phyloP scores from a whole-genome alignment of 1,284 basidiomycete species.

The Somion occarium region DNA sequence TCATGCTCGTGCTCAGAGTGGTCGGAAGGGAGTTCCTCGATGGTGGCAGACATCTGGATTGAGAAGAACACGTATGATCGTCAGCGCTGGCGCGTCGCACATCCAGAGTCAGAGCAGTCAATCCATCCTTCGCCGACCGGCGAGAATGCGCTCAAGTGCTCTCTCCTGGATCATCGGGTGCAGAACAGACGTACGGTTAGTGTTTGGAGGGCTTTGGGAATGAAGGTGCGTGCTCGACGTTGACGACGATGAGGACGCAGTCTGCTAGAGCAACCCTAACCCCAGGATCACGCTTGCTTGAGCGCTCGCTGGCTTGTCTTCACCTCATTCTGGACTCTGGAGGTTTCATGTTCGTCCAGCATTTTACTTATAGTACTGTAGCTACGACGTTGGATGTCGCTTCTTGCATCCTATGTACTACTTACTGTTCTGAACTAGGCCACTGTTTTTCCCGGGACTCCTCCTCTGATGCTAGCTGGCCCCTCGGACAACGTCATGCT shows the following conservation, averaged over 20 bases:
- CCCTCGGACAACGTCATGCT: conserved; percentile 5
- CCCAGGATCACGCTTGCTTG: neutral
- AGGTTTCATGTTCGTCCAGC: too few species aligned
- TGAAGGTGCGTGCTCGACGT: conserved; percentile 30
- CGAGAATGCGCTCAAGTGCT: neutral
- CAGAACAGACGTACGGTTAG: conserved; percentile 11
- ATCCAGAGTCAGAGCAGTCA: conserved; percentile 28
- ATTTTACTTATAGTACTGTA: too few species aligned
- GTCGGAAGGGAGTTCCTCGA: conserved; percentile 79
- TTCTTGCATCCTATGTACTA: neutral
- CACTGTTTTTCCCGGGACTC: neutral
- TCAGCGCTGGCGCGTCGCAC: conserved; percentile 24
- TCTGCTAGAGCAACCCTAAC: conserved; percentile 16
- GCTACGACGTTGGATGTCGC: too few species aligned
- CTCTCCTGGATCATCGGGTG: neutral
- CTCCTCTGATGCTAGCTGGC: neutral
- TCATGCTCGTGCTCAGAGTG: conserved; percentile 65
- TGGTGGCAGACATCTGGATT: conserved; percentile 68
- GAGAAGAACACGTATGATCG: conserved; percentile 4
- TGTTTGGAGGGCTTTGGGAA: conserved; percentile 13
- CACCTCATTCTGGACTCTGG: too few species aligned
- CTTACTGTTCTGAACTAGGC: neutral
- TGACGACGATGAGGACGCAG: conserved; percentile 20
- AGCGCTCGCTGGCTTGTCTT: too few species aligned
- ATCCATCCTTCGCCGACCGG: conserved; percentile 24